These are phyloP conservation scores for Microbotryomycetes sp. DNA, from an alignment of 1,284 basidiomycete genomes.

Conservation along the genomic window DNA sequence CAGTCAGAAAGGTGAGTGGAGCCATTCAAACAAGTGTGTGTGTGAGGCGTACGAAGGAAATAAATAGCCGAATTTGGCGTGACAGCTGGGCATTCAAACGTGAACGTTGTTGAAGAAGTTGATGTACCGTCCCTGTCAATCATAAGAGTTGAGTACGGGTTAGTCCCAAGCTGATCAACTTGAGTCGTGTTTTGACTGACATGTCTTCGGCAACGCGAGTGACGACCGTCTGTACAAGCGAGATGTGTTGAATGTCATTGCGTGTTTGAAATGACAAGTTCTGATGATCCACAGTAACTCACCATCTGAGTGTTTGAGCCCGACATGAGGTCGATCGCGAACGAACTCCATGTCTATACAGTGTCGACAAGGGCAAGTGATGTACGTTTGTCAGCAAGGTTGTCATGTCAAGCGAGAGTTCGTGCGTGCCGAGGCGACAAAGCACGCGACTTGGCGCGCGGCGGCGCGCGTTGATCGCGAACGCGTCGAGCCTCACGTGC, in stretches of 20 bases:
- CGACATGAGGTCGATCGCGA: not conserved
- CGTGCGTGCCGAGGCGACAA: no score
- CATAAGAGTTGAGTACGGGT: no score
- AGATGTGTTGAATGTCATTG: no score
- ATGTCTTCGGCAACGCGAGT: constrained; percentile 14
- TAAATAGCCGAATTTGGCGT: constrained; percentile 64
- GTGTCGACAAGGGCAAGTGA: not conserved
- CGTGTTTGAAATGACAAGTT: constrained; percentile 68
- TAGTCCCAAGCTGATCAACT: no score
- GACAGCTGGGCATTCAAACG: constrained; percentile 68
- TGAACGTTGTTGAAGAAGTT: constrained; percentile 46
- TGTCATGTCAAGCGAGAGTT: not conserved
- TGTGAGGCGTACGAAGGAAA: constrained; percentile 65
- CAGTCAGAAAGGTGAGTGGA: constrained; percentile 43
- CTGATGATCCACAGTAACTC: constrained; percentile 76
- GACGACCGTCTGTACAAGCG: no score
- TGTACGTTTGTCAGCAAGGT: no score
- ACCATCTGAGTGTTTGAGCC: not conserved
- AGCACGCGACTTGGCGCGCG: no score
- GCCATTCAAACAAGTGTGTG: no score
- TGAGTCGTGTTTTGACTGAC: constrained; percentile 37
- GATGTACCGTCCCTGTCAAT: constrained; percentile 51
- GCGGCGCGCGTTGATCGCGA: not conserved
- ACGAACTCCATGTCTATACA: not conserved
- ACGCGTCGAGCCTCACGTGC: not conserved